Evolutionary conservation across 2,329 filamentous ascomycete genomes (phyloP), one percentile per base, ranked within the genome.

Genomic region (Fusarium sp.): DNA sequence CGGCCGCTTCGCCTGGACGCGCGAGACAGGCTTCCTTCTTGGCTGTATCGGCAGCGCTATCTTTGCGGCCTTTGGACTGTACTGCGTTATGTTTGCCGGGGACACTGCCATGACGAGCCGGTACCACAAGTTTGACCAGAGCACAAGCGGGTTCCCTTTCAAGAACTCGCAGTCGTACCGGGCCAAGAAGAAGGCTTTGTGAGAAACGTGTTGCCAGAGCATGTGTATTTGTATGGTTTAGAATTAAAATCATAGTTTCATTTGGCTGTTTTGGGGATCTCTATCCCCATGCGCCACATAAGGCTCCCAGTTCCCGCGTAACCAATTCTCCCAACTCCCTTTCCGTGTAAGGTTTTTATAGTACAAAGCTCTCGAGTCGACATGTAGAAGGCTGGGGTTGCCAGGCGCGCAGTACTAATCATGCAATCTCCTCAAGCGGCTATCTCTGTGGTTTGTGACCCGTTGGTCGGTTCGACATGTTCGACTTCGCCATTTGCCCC

Each of bases 1-100:
- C 79, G 83, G 84, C 48, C 85, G 88, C 76, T 92, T 89, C 79
- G 83, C 84, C n/a, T 78, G 81, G 53, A 81, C 80, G 76, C 81
- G 82, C 7, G 84, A 88, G 72, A 81, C 85, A 13, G 86, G 84
- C 0, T 92, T 90, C 74, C 78, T 85, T 2, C 75, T 92, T 7
- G 91, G 88, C 0, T 84, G 87, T 67, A 71, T 85, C 3, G 87
- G 84, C 20, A 89, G 84, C 68, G 82, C 83, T 9, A 70, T 80
- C 35, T 79, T 94, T 61, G 88, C 87, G 3, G 82, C 83, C 3
- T 80, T 91, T 44, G 92, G 75, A 54, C 39, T 75, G 40, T 70
- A 75, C 69, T 74, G 76, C 56, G 71, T 78, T 58, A 73, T 80
- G 75, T 80, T 80, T 64, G 78, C 76, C 2, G 78, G 78, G 13